phyloP scores from a whole-genome alignment of 2,329 filamentous ascomycete genomes.

The Trichoderma gracile region DNA sequence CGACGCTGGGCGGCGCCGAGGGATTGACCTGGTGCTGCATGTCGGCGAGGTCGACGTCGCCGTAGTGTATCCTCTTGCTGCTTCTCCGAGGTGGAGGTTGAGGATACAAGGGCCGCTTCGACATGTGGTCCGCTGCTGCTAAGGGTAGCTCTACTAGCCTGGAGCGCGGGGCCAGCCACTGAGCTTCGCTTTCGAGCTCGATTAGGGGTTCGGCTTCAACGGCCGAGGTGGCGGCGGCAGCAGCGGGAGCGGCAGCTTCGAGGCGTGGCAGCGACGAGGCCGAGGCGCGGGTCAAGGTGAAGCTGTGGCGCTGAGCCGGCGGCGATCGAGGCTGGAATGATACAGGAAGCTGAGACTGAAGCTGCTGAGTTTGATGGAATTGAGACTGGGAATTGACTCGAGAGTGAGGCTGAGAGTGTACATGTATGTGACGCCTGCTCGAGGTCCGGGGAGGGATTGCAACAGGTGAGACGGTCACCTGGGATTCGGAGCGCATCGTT shows the following conservation, averaged over 20 bases:
- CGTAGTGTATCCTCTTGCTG: conserved; percentile 19
- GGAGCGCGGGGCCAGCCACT: conserved; percentile 52
- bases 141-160: background rate
- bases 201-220: conserved; percentile 48
- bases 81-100: conserved; percentile 19
- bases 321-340: conserved; percentile 16
- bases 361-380: too few relatives aligned
- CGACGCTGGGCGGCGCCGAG: conserved; percentile 48
- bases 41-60: conserved; percentile 25
- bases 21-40: conserved; percentile 40
- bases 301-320: conserved; percentile 30
- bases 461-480: too few relatives aligned
- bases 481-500: background rate
- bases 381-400: conserved; percentile 26
- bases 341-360: conserved; percentile 59
- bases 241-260: conserved; percentile 40
- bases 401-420: background rate
- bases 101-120: conserved; percentile 12
- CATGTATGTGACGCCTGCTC: background rate
- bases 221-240: background rate
- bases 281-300: conserved; percentile 14
- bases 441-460: too few relatives aligned
- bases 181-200: conserved; percentile 47
- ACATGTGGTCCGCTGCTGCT: too few relatives aligned
- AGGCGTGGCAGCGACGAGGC: conserved; percentile 28